phyloP scores from a whole-genome alignment of 768 basidiomycete genomes.

The Suillus plorans region DNA sequence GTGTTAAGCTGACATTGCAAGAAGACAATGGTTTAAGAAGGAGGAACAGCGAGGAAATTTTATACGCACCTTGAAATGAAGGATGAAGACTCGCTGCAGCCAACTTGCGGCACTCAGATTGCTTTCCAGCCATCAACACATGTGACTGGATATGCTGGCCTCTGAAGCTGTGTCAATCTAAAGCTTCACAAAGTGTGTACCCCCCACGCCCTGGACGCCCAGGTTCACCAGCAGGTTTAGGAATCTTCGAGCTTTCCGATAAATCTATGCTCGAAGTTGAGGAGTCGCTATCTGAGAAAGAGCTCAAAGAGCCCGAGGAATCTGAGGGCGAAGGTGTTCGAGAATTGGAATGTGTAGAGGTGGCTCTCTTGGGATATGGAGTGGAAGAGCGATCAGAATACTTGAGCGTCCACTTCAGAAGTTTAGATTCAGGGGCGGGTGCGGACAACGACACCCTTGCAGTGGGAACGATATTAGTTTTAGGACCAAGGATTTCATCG shows the following conservation, averaged over 20 bases:
- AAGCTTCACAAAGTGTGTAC: slow-evolving; percentile 20
- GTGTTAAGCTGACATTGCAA: too few relatives aligned
- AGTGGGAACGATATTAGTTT: neutral
- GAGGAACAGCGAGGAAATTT: too few relatives aligned
- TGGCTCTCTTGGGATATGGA: neutral
- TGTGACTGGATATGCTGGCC: too few relatives aligned
- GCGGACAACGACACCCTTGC: neutral
- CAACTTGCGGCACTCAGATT: too few relatives aligned
- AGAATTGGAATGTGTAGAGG: neutral
- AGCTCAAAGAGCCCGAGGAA: neutral
- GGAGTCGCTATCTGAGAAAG: slow-evolving; percentile 1
- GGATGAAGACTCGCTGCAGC: too few relatives aligned
- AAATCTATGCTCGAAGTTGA: neutral
- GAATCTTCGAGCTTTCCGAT: slow-evolving; percentile 17
- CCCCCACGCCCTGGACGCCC: slow-evolving; percentile 23
- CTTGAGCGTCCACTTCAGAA: neutral
- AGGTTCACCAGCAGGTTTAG: slow-evolving; percentile 25
- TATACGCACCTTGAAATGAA: too few relatives aligned
- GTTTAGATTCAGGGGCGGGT: neutral
- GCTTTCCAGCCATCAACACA: too few relatives aligned
- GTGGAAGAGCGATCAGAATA: neutral
- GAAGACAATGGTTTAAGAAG: too few relatives aligned
- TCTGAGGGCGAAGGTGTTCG: neutral
- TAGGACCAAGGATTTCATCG: neutral
- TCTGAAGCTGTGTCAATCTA: too few relatives aligned